Percentiles rank a stretch among this genome's conserved stretches.
These are phyloP conservation scores for Ballota nigra DNA, from an alignment of 257 asterid species.

Conservation along the genomic window DNA sequence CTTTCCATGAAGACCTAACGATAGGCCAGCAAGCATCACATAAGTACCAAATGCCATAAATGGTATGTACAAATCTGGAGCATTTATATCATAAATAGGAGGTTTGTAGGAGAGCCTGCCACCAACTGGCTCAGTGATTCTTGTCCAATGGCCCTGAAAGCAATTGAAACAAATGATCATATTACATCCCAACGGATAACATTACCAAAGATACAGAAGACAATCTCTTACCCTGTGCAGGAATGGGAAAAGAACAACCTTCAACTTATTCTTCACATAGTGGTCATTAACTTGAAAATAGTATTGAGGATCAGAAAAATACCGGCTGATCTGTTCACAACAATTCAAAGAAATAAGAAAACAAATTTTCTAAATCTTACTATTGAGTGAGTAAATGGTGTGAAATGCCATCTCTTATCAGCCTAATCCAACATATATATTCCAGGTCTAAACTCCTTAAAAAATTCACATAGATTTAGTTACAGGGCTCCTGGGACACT, in stretches of 20 bases:
- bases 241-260: slow-evolving; percentile 57
- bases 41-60: slow-evolving; percentile 58
- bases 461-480: slow-evolving; percentile 1
- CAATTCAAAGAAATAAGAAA: slow-evolving; percentile 1
- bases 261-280: slow-evolving; percentile 57
- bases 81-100: slow-evolving; percentile 54
- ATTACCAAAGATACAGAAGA: neutral
- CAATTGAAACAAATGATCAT: slow-evolving; percentile 10
- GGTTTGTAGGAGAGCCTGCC: slow-evolving; percentile 60
- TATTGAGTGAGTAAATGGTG: neutral
- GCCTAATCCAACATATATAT: neutral
- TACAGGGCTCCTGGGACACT: slow-evolving; percentile 5
- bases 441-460: neutral
- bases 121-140: slow-evolving; percentile 59
- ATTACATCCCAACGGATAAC: neutral
- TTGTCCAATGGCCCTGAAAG: slow-evolving; percentile 57
- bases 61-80: slow-evolving; percentile 58
- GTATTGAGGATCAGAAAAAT: slow-evolving; percentile 57
- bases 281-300: slow-evolving; percentile 62
- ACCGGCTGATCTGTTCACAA: slow-evolving; percentile 44
- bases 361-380: neutral
- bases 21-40: slow-evolving; percentile 51
- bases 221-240: slow-evolving; percentile 50
- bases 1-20: slow-evolving; percentile 53
- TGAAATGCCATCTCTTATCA: neutral